Evolutionary conservation across 306 rosid species (phyloP), one percentile per base, ranked within the genome.

Genomic region (Cicer cuneatum): DNA sequence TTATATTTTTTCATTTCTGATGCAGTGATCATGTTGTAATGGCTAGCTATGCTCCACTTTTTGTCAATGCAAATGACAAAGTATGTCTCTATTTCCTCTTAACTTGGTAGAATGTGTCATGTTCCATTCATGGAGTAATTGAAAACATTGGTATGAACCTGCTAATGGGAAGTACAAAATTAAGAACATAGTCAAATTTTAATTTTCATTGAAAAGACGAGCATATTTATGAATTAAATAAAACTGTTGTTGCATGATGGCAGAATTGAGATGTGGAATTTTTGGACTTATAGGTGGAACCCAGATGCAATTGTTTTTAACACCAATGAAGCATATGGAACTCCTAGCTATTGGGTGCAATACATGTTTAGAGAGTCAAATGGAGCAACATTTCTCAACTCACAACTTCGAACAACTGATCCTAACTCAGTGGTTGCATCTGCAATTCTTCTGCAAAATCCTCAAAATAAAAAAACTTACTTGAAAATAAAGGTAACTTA

Each of bases 11-110:
- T 11, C 5, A 35, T 78, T 66, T 69, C 16, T 43, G 60, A 74
- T 85, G 87, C 90, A 93, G 98, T 81, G 96, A 93, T 74, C 80
- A 78, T 48, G 91, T 93, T 60, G 80, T 49, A 18, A 93, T 93
- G 98, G 90, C 89, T 47, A 72, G 92, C 81, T 93, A 93, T 81
- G 98, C 98, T 1, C 97, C 98, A 2, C 98, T 93, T 82, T 87
- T 90, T 11, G 92, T 84, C 63, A 85, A 93, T 74, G 65, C 72
- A 61, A 84, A 90, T 76, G 85, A 93, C 87, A 85, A 74, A 76
- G 98, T 90, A 61, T 43, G 24, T 75, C 16, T 65, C 8, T 18
- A 18, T 10, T 18, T 65, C 11, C 16, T 61, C 46, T 35, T 65
- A 64, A 29, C 35, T 29, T 29, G 35, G 35, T 29, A 29, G 35